Base-by-base conservation (phyloP, 306 rosid genomes). In the Lathyrus aphaca region DNA sequence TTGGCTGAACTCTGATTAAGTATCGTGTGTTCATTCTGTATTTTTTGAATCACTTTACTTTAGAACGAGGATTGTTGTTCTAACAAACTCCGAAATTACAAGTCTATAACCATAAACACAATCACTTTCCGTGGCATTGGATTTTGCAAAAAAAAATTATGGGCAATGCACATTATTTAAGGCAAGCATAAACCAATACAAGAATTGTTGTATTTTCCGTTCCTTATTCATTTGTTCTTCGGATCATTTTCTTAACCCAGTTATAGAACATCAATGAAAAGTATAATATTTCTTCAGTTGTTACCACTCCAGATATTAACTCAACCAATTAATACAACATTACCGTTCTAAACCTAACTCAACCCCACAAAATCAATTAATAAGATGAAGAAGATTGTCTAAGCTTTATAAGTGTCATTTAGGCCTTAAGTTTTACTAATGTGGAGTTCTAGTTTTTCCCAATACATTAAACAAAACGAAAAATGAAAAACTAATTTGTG, bases 181-280 rank as follows among this genome's bases (percentile, higher is more conserved):
- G 45, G 18, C 8, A 5, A 71, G 35, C 37, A 58, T 13, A 56
- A 56, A 39, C 49, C 3, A 14, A 19, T 18, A 18, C 11, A 48
- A 15, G 32, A 35, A 4, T 1, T 53, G 38, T 3, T 76, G 25
- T 23, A n/a, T 27, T 13, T 51, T 14, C 15, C 53, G 21, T 55
- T 25, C 72, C 71, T 37, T 67, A 66, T 57, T 40, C n/a, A 60
- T 60, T 39, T 66, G 48, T 53, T 61, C 38, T 48, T 42, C 63
- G 43, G 23, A 19, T 37, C 18, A 44, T 35, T 61, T 29, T 40
- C 38, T 42, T 14, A 56, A 74, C 29, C 11, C 5, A 40, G 11
- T 18, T 37, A 42, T 39, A 66, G 3, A 49, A 13, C 39, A 49
- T 15, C 43, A 58, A 66, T 43, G 46, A 21, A 65, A 40, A 42